phyloP scores from a whole-genome alignment of 257 asterid species.

The Solanum chaucha region DNA sequence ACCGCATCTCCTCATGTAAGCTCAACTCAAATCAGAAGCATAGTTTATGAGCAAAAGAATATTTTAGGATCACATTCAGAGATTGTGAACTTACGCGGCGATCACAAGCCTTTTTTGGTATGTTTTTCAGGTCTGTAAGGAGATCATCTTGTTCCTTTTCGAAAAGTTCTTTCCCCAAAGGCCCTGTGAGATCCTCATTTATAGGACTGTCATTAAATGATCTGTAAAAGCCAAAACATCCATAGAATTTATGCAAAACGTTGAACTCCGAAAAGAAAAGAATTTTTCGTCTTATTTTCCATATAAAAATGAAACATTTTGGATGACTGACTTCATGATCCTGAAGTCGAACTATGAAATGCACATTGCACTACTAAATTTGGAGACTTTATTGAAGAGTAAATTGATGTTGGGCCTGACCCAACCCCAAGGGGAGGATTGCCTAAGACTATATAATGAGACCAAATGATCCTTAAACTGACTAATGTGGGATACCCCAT shows the following conservation, averaged over 20 bases:
- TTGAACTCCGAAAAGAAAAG: background rate
- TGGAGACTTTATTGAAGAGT: background rate
- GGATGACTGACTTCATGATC: background rate
- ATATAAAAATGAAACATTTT: background rate
- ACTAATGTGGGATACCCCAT: background rate
- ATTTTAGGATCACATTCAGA: background rate
- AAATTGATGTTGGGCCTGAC: too few relatives aligned
- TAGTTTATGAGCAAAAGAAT: background rate
- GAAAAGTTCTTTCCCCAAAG: conserved; percentile 75
- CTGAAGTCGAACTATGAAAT: background rate
- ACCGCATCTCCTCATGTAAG: background rate
- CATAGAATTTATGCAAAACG: background rate
- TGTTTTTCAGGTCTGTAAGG: conserved; percentile 63
- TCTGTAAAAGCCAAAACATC: conserved; percentile 18
- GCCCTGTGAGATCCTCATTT: conserved; percentile 54
- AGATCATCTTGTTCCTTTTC: conserved; percentile 95
- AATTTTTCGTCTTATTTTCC: background rate
- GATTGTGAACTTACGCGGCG: conserved; percentile 58
- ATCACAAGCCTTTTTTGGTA: conserved; percentile 93
- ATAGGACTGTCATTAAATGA: conserved; percentile 90
- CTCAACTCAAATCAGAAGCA: background rate
- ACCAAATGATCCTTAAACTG: background rate
- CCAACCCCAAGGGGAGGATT: too few relatives aligned
- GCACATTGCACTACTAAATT: background rate
- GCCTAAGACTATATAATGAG: too few relatives aligned